Evolutionary conservation across 1,284 basidiomycete species (phyloP).

Genomic region (Farysia itapuensis): DNA sequence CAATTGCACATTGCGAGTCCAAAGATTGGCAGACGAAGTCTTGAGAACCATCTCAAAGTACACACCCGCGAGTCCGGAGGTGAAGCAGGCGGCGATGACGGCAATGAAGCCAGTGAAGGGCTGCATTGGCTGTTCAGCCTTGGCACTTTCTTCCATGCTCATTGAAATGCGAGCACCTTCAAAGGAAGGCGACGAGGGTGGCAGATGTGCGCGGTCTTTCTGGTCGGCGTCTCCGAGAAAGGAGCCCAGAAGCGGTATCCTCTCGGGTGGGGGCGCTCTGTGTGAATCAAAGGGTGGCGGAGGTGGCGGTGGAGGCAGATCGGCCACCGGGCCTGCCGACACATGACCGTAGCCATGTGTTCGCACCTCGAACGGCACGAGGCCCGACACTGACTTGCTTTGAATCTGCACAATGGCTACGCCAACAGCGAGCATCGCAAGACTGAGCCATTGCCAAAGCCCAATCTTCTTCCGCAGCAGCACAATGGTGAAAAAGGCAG

Average conservation of each 20-base stretch:
- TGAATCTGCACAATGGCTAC: slow-evolving; percentile 87
- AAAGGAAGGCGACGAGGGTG: slow-evolving; percentile 37
- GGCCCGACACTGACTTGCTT: slow-evolving; percentile 36
- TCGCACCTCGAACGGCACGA: slow-evolving; percentile 33
- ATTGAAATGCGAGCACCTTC: slow-evolving; percentile 27
- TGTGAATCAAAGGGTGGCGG: slow-evolving; percentile 39
- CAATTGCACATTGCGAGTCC: slow-evolving; percentile 95
- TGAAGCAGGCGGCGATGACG: slow-evolving; percentile 87
- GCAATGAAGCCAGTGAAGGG: slow-evolving; percentile 80
- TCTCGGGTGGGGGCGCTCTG: slow-evolving; percentile 49
- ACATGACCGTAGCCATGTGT: slow-evolving; percentile 31
- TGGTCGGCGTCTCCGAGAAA: slow-evolving; percentile 11
- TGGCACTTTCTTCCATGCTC: slow-evolving; percentile 41
- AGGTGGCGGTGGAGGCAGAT: slow-evolving; percentile 47
- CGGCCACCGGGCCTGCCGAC: slow-evolving; percentile 22
- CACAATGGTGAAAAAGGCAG: slow-evolving; percentile 87
- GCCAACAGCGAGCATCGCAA: slow-evolving; percentile 82
- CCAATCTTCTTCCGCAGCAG: slow-evolving; percentile 79
- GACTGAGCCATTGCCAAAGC: slow-evolving; percentile 76
- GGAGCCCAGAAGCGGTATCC: slow-evolving; percentile 21
- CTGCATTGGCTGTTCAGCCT: slow-evolving; percentile 66
- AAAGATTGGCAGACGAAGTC: slow-evolving; percentile 79
- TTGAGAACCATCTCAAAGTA: slow-evolving; percentile 99
- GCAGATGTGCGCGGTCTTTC: slow-evolving; percentile 19
- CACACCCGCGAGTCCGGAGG: slow-evolving; percentile 94